phyloP scores from a whole-genome alignment of 73 alveolate genomes.

The Paraurostyla sp. region DNA sequence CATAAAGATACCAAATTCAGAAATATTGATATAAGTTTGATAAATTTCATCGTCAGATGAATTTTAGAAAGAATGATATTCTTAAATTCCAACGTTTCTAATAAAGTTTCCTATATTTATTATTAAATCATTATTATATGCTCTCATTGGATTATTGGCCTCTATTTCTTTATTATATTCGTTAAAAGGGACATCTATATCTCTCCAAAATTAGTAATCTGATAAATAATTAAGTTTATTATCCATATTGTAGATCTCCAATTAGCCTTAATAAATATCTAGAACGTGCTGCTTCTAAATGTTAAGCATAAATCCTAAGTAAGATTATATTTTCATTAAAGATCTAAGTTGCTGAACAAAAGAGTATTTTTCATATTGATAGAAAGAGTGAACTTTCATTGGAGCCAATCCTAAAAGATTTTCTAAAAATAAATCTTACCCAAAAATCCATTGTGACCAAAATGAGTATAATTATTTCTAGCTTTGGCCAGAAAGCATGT shows the following conservation, averaged over 20 bases:
- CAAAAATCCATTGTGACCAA: constrained; percentile 14
- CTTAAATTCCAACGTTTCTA: neutral
- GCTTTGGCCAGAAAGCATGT: neutral
- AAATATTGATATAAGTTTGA: neutral
- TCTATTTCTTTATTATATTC: neutral
- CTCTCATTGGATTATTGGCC: neutral
- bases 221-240: neutral
- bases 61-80: neutral
- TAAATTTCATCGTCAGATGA: neutral
- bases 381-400: neutral
- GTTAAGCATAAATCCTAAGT: neutral
- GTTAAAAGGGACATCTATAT: neutral
- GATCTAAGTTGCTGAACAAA: neutral
- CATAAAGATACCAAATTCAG: neutral
- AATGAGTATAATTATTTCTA: neutral
- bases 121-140: neutral
- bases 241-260: neutral
- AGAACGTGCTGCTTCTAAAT: neutral
- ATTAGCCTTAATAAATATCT: neutral
- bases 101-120: constrained; percentile 11
- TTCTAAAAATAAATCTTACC: too few species aligned
- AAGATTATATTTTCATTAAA: neutral
- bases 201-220: neutral
- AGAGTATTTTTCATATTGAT: neutral
- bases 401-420: constrained; percentile 48